A percentile compares a stretch with the other conserved stretches of the same genome.
phyloP scores from a whole-genome alignment of 1,284 basidiomycete genomes.

The Ceratobasidium sp. region DNA sequence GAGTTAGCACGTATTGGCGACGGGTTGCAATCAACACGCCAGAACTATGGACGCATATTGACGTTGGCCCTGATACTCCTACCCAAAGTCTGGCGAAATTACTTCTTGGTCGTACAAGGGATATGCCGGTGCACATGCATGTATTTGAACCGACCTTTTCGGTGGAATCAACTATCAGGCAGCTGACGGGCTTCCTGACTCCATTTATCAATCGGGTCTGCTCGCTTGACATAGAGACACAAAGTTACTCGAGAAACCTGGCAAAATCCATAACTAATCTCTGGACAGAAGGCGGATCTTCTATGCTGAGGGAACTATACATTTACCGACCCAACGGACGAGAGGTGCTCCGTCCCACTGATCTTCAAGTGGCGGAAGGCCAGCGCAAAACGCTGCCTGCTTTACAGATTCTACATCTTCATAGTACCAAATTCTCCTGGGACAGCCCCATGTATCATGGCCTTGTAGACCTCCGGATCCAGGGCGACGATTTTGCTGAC shows the following conservation, averaged over 20 bases:
- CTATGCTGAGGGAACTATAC: background rate
- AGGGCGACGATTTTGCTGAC: background rate
- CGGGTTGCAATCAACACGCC: background rate
- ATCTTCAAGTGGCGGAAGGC: background rate
- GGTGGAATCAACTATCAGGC: background rate
- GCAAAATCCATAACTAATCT: background rate
- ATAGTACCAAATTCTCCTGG: background rate
- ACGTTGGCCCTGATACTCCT: background rate
- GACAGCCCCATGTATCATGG: background rate
- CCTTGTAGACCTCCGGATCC: conserved; percentile 9
- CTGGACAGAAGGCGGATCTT: background rate
- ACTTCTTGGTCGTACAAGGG: background rate
- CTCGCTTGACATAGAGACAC: background rate
- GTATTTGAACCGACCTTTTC: background rate
- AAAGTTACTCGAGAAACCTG: conserved; percentile 1
- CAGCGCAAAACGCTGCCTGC: background rate
- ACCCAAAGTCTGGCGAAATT: background rate
- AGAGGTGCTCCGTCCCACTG: background rate
- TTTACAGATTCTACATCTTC: conserved; percentile 11
- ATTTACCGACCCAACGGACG: background rate
- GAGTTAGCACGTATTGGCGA: conserved; percentile 2
- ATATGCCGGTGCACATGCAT: background rate
- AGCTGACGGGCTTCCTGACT: background rate
- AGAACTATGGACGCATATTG: background rate
- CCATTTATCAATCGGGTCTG: background rate